Conservation (phyloP, 345 rosid genomes). For the Citrus inodora region DNA sequence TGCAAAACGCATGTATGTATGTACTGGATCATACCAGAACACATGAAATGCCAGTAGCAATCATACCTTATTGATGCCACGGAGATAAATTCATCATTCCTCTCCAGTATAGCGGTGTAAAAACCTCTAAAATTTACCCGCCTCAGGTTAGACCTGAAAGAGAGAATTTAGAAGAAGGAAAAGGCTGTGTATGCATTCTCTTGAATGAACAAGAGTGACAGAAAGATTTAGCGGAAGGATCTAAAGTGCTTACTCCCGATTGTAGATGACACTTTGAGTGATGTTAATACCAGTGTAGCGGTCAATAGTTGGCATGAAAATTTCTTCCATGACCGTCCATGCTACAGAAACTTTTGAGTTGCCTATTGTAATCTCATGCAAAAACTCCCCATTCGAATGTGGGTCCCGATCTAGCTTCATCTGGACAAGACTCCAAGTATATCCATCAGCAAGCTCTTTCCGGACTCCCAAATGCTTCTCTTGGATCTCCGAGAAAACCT, state of each 20-base stretch:
- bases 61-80: slow-evolving; percentile 26
- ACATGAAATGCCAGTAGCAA: background rate
- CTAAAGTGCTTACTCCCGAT: slow-evolving; percentile 1
- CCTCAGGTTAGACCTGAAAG: slow-evolving; percentile 25
- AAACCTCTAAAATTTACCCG: slow-evolving; percentile 23
- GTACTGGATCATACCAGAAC: too few relatives aligned
- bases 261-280: slow-evolving; percentile 7
- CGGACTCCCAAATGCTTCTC: background rate
- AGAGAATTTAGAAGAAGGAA: background rate
- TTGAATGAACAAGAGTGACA: too few relatives aligned
- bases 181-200: background rate
- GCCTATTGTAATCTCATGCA: background rate
- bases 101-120: slow-evolving; percentile 23
- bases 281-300: slow-evolving; percentile 3
- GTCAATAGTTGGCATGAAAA: background rate
- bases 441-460: background rate
- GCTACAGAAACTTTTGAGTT: slow-evolving; percentile 20
- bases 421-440: slow-evolving; percentile 12
- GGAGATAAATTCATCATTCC: slow-evolving; percentile 16
- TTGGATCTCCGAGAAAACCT: slow-evolving; percentile 2
- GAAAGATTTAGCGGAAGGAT: background rate
- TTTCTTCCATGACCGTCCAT: slow-evolving; percentile 9
- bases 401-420: background rate
- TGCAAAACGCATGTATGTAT: background rate
- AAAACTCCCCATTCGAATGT: background rate